Evolutionary conservation across 108 stramenopile genomes (phyloP).

Genomic region (Pseudonitzschia multiseries): DNA sequence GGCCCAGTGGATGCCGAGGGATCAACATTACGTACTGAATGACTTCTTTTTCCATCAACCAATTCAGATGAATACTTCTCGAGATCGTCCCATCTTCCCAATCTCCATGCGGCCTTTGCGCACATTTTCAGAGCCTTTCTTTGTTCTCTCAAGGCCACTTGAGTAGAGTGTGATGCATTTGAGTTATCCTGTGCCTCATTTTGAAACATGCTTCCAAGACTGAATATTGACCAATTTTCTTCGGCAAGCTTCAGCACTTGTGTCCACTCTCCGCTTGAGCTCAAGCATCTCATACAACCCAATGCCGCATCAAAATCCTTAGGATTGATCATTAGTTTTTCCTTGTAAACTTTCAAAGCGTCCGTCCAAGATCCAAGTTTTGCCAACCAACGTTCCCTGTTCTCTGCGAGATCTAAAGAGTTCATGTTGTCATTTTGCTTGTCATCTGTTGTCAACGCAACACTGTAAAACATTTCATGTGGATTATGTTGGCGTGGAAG

Average conservation of each 20-base stretch:
- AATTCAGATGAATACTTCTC: constrained; percentile 77
- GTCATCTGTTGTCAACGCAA: constrained; percentile 55
- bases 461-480: constrained; percentile 72
- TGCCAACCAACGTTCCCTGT: constrained; percentile 90
- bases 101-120: constrained; percentile 90
- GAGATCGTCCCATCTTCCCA: constrained; percentile 92
- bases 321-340: constrained; percentile 74
- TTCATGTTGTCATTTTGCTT: constrained; percentile 30
- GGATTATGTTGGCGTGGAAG: constrained; percentile 35
- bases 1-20: constrained; percentile 18
- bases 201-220: constrained; percentile 32
- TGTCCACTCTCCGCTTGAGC: constrained; percentile 94
- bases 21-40: constrained; percentile 2
- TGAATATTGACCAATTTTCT: constrained; percentile 52
- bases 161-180: constrained; percentile 13
- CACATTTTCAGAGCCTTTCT: constrained; percentile 82
- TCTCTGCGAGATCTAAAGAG: constrained; percentile 40
- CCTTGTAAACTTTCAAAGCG: constrained; percentile 82
- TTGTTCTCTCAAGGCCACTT: constrained; percentile 36
- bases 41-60: constrained; percentile 38
- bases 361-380: constrained; percentile 97
- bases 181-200: constrained; percentile 13
- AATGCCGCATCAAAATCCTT: constrained; percentile 81
- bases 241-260: constrained; percentile 82
- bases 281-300: constrained; percentile 94